Evolutionary conservation across 495 filamentous ascomycete genomes (phyloP), one percentile per base, ranked within the genome.

Genomic region (Hypoxylon cercidicola): DNA sequence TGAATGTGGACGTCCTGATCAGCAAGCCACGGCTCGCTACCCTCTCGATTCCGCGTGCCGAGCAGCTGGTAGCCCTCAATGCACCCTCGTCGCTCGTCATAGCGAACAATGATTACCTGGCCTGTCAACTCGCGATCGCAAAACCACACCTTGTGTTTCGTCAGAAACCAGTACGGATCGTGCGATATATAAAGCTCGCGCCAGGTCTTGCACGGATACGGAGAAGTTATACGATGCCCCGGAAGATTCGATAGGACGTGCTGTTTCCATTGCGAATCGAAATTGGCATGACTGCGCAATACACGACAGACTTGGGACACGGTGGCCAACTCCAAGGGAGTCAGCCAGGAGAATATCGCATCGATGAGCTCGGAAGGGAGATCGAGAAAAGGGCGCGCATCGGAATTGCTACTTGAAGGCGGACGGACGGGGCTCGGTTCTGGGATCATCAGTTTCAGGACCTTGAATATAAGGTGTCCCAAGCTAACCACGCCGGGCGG

Each of bases 61-160:
- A 93, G 77, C 0, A 97, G 75, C n/a, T 87, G 85, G 74, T 93
- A 92, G 25, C 85, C 91, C 71, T 93, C 91, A 55, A 98, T 96
- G 58, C 88, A 87, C 10, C 88, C 90, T 12, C 84, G 78, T 15
- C 84, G 79, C 16, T 86, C 78, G 72, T 96, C 86, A 68, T 93
- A 97, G 0, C 89, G 87, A 23, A 85, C 80, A 16, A 96, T 71
- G 18, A 96, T 81, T 32, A 97, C 70, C 50, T 87, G 88, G 0
- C 93, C 93, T 0, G 78, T 82, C 23, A 87, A 77, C n/a, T 85
- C 81, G 21, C 73, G 81, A 75, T 97, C 93, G 30, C 86, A 84
- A 68, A 96, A 93, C 94, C 94, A 98, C 39, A 98, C 75, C 75
- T 90, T 92, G 61, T 91, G 77, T 55, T 83, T 83, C 0, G 90